Percentiles rank a stretch among this genome's conserved stretches.
These are phyloP conservation scores for Lactarius vividus DNA, from an alignment of 768 basidiomycete species.

Conservation along the genomic window DNA sequence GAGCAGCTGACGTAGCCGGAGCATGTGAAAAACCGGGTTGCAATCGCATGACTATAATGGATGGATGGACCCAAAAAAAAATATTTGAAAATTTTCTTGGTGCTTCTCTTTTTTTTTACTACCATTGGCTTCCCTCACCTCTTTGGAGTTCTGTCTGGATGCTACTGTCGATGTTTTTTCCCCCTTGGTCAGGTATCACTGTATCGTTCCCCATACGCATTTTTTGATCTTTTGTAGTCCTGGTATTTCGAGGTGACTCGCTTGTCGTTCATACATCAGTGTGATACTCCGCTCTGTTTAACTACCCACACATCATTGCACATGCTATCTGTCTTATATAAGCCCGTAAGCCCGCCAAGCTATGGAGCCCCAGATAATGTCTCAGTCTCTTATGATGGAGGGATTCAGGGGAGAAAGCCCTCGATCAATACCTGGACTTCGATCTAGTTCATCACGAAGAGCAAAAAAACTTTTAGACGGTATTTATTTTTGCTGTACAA, in stretches of 20 bases:
- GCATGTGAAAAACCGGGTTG: not conserved
- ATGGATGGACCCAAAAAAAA: not conserved
- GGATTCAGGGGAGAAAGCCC: not conserved
- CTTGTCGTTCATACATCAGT: not conserved
- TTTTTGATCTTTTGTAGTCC: conserved; percentile 1
- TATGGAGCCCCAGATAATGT: not conserved
- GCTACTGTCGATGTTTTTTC: conserved; percentile 6
- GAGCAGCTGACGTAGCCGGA: not conserved
- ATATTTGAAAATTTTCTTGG: not conserved
- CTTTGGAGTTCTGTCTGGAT: conserved; percentile 18
- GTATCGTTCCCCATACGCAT: conserved; percentile 18
- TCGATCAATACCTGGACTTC: not conserved
- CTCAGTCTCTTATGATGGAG: not conserved
- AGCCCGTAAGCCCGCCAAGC: not conserved
- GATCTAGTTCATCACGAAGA: not conserved
- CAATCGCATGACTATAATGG: not conserved
- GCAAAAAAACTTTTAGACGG: not conserved
- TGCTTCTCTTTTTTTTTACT: not conserved
- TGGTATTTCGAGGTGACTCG: not conserved
- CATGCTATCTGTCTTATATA: conserved; percentile 1
- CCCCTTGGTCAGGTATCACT: conserved; percentile 8
- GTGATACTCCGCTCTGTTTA: conserved; percentile 3
- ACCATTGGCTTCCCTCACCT: not conserved
- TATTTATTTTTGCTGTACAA: not conserved
- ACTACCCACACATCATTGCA: not conserved